phyloP scores from a whole-genome alignment of 306 rosid genomes.

The Lathyrus aphaca region DNA sequence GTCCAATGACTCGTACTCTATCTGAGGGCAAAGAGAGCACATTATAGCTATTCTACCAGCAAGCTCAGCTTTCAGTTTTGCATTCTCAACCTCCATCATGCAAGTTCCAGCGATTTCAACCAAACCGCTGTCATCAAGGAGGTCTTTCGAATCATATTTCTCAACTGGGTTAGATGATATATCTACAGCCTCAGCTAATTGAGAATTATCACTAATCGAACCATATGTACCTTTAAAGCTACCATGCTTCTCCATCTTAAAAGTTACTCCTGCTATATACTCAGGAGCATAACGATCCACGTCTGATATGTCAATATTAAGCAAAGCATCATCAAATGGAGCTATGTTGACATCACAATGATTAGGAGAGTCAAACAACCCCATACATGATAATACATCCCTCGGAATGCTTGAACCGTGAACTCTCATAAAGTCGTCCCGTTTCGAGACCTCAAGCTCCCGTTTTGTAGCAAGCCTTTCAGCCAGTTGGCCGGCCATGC shows the following conservation, averaged over 20 bases:
- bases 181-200: slow-evolving; percentile 62
- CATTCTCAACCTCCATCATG: slow-evolving; percentile 97
- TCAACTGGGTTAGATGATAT: slow-evolving; percentile 53
- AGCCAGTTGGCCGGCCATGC: slow-evolving; percentile 99
- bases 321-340: slow-evolving; percentile 81
- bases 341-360: slow-evolving; percentile 95
- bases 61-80: slow-evolving; percentile 96
- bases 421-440: slow-evolving; percentile 78
- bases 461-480: slow-evolving; percentile 90
- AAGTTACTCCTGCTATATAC: slow-evolving; percentile 63
- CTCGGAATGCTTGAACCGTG: slow-evolving; percentile 73
- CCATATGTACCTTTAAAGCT: slow-evolving; percentile 58
- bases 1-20: slow-evolving; percentile 67
- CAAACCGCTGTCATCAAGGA: slow-evolving; percentile 74
- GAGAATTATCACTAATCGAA: slow-evolving; percentile 57
- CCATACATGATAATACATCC: slow-evolving; percentile 85
- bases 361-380: slow-evolving; percentile 78
- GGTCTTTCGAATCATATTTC: slow-evolving; percentile 62
- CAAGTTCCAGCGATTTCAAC: slow-evolving; percentile 94
- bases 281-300: slow-evolving; percentile 88
- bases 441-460: slow-evolving; percentile 72
- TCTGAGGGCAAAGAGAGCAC: slow-evolving; percentile 71
- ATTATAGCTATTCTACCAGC: slow-evolving; percentile 81
- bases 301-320: slow-evolving; percentile 86
- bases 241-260: slow-evolving; percentile 67